These are phyloP conservation scores for Thuja plicata DNA, from an alignment of 83 land plant genomes.

Conservation along the genomic window DNA sequence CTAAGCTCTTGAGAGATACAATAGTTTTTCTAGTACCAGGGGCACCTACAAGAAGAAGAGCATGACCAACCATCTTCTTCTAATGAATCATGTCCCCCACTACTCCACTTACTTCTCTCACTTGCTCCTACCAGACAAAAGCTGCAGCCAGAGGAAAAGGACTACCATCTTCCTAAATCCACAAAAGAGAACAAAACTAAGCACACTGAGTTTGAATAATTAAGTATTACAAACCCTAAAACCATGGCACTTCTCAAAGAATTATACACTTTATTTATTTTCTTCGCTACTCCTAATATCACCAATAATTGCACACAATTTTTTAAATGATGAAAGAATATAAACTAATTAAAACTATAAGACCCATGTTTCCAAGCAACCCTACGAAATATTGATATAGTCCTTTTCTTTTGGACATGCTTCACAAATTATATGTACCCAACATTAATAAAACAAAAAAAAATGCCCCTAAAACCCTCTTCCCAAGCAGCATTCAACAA, in stretches of 20 bases:
- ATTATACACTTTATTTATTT: too few relatives aligned
- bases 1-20: slow-evolving; percentile 93
- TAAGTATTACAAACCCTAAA: slow-evolving; percentile 15
- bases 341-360: too few relatives aligned
- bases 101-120: slow-evolving; percentile 89
- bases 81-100: slow-evolving; percentile 95
- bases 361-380: too few relatives aligned
- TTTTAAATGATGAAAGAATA: too few relatives aligned
- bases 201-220: neutral
- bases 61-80: slow-evolving; percentile 97
- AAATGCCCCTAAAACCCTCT: neutral
- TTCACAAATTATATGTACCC: too few relatives aligned
- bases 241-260: neutral
- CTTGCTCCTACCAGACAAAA: slow-evolving; percentile 84
- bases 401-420: too few relatives aligned
- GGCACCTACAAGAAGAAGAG: slow-evolving; percentile 89
- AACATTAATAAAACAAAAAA: too few relatives aligned
- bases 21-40: slow-evolving; percentile 97
- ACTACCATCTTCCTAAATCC: slow-evolving; percentile 62
- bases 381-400: too few relatives aligned
- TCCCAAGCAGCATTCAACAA: neutral
- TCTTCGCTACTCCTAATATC: too few relatives aligned
- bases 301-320: too few relatives aligned
- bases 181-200: neutral
- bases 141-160: slow-evolving; percentile 83